Base-by-base conservation (phyloP, 1,284 basidiomycete genomes). In the Tetrapyrgos nigripes region DNA sequence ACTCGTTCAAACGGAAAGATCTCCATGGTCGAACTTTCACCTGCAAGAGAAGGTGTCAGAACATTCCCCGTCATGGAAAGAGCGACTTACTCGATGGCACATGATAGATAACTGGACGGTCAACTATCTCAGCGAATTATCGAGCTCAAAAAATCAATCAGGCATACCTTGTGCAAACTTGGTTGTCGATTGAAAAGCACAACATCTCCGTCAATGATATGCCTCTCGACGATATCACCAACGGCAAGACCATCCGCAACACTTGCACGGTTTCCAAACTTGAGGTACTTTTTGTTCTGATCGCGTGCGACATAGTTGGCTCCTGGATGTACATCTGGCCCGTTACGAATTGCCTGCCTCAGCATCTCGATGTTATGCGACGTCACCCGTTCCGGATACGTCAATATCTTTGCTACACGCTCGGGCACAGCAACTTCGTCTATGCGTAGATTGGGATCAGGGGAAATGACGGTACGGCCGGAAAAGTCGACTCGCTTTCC, bases 401-500 rank as follows among this genome's bases (percentile, higher is more conserved):
- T 99, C 58, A 99, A 77, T 57, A 98, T 89, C 76, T 97, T 96
- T 26, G 97, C 95, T 17, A 99, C 94, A 58, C 96, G 89, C 73
- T 98, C 94, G 0, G 97, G 97, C 1, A 99, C 94, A 19, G 97
- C 97, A 17, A 98, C 95, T 76, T 98, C 96, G 73, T 99, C 97
- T 70, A 99, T 98, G 53, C 94, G 91, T 62, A 99, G 79, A 73
- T 99, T 99, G 10, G 97, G 97, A 73, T 99, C 97, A 0, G 97
- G 97, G 2, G 95, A 97, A 70, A 99, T 99, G 76, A 99, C 97
- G 4, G 97, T 99, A 68, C 97, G 91, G 17, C 91, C 97, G 1
- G 96, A 98, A 72, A 99, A 99, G 75, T 99, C 97, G 66, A 99
- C 97, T 76, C 97, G 94, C 76, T 99, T 99, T 62, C 97, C 97